Percentiles rank a stretch among this genome's conserved stretches.
phyloP scores from a whole-genome alignment of 768 basidiomycete genomes.

The Rossbeevera mucosa region DNA sequence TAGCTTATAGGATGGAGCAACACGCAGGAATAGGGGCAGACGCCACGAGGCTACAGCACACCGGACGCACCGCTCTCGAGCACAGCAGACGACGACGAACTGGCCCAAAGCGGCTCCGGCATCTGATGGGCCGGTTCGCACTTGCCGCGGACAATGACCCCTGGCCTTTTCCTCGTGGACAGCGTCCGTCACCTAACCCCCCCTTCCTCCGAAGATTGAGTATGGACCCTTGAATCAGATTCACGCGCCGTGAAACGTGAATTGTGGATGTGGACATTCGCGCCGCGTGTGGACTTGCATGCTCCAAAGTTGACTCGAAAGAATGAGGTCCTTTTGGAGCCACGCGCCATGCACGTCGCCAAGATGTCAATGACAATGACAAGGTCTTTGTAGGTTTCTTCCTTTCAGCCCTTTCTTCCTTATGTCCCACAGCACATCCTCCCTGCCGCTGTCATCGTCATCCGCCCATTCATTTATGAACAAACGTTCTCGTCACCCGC shows the following conservation, averaged over 20 bases:
- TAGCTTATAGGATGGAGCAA: neutral
- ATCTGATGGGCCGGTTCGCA: neutral
- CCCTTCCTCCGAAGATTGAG: constrained; percentile 19
- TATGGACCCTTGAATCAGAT: constrained; percentile 21
- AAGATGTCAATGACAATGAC: neutral
- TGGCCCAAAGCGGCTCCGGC: neutral
- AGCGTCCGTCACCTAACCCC: neutral
- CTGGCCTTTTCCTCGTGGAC: constrained; percentile 1
- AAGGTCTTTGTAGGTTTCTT: neutral
- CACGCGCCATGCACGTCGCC: neutral
- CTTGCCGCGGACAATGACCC: neutral
- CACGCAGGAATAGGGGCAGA: constrained; percentile 4
- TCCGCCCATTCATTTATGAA: neutral
- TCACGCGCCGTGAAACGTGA: constrained; percentile 16
- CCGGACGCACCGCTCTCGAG: constrained; percentile 6
- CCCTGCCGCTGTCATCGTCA: neutral
- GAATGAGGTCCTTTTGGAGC: neutral
- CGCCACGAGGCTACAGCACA: constrained; percentile 20
- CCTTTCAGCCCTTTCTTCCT: neutral
- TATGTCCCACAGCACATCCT: neutral
- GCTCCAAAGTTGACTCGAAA: neutral
- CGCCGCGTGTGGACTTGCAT: no score
- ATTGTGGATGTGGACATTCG: neutral
- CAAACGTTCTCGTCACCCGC: neutral
- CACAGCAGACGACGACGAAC: neutral